phyloP scores from a whole-genome alignment of 2,329 filamentous ascomycete species.

The Alternaria sp. region DNA sequence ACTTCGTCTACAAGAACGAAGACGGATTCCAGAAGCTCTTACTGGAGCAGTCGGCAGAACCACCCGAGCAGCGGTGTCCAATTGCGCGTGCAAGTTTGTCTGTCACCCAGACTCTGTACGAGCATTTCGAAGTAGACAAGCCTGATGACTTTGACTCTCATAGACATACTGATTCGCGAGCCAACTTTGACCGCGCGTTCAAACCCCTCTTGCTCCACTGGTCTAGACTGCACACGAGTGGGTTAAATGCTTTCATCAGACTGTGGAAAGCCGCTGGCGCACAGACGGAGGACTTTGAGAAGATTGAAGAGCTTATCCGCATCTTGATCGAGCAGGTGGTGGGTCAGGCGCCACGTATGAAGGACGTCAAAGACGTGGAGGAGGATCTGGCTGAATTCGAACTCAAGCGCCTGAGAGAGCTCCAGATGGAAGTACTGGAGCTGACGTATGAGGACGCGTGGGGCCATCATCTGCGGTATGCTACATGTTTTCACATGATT shows the following conservation, averaged over 20 bases:
- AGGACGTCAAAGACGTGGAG: conserved; percentile 86
- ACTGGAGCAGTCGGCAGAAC: conserved; percentile 83
- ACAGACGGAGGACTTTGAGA: conserved; percentile 86
- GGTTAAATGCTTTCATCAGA: conserved; percentile 86
- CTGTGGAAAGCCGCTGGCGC: conserved; percentile 93
- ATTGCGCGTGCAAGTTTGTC: conserved; percentile 86
- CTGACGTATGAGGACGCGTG: conserved; percentile 93
- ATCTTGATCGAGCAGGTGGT: conserved; percentile 92
- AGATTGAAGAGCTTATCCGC: conserved; percentile 88
- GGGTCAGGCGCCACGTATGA: conserved; percentile 80
- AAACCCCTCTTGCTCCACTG: conserved; percentile 89
- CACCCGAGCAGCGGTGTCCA: conserved; percentile 79
- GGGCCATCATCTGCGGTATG: conserved; percentile 80
- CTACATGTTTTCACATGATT: background rate
- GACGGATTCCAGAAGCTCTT: conserved; percentile 92
- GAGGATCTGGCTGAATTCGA: conserved; percentile 89
- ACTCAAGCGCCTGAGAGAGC: conserved; percentile 76
- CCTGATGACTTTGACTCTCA: conserved; percentile 81
- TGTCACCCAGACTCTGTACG: conserved; percentile 87
- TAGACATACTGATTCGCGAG: conserved; percentile 77
- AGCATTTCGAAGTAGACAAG: conserved; percentile 94
- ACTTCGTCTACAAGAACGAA: conserved; percentile 91
- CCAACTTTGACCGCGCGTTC: conserved; percentile 87
- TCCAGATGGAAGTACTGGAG: conserved; percentile 94
- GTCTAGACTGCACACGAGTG: conserved; percentile 87